Percentiles rank a stretch among this genome's conserved stretches.
phyloP scores from a whole-genome alignment of 2,329 filamentous ascomycete genomes.

The Alternaria sp. region DNA sequence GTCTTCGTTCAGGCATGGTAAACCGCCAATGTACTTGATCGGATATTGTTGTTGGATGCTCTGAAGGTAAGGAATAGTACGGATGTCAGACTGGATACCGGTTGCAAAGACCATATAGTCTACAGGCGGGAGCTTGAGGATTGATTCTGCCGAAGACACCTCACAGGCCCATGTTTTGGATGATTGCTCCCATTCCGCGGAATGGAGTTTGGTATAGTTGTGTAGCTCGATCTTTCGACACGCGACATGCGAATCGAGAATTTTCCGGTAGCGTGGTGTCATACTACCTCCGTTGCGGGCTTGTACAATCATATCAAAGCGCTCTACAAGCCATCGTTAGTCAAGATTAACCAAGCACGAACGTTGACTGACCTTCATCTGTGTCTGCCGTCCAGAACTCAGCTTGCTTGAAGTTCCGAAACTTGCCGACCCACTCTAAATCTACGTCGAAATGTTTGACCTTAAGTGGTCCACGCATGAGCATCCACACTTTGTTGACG shows the following conservation, averaged over 20 bases:
- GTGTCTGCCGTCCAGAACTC: constrained; percentile 79
- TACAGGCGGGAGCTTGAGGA: constrained; percentile 59
- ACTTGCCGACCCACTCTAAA: constrained; percentile 83
- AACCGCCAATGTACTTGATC: constrained; percentile 68
- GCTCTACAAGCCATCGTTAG: constrained; percentile 54
- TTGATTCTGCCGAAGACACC: constrained; percentile 57
- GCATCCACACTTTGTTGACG: constrained; percentile 72
- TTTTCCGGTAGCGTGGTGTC: constrained; percentile 72
- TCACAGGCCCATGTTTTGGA: constrained; percentile 49
- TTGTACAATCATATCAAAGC: constrained; percentile 69
- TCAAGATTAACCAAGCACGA: background rate
- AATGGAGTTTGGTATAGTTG: constrained; percentile 64
- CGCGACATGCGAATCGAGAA: constrained; percentile 68
- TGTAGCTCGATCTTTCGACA: constrained; percentile 63
- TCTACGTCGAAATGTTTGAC: constrained; percentile 82
- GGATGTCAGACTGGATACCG: constrained; percentile 71
- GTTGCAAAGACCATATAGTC: constrained; percentile 82
- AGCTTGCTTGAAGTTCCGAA: constrained; percentile 78
- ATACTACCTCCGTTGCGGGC: constrained; percentile 81
- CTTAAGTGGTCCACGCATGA: constrained; percentile 69
- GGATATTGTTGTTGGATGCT: constrained; percentile 68
- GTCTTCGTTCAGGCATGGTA: constrained; percentile 78
- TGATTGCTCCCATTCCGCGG: constrained; percentile 59
- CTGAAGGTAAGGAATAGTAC: constrained; percentile 67
- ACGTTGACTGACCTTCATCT: constrained; percentile 59